Percentiles rank a stretch among this genome's conserved stretches.
phyloP scores from a whole-genome alignment of 2,329 filamentous ascomycete genomes.

The Phialocephala subalpina region DNA sequence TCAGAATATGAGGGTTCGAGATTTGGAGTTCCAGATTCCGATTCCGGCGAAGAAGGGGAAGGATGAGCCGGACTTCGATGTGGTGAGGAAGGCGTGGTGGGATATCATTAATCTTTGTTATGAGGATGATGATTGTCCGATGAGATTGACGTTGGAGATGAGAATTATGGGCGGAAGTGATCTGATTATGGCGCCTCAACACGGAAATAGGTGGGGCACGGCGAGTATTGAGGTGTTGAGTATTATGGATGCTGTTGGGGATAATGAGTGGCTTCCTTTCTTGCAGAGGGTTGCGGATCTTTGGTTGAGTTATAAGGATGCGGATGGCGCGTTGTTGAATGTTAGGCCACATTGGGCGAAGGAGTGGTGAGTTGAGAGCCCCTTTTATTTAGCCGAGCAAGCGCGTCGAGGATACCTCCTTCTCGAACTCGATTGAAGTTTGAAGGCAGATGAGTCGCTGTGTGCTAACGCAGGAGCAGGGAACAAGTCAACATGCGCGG shows the following conservation, averaged over 20 bases:
- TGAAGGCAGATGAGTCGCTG: no score
- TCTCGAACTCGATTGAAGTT: no score
- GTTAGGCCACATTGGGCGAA: slow-evolving; percentile 57
- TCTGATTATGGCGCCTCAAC: slow-evolving; percentile 54
- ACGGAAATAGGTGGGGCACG: slow-evolving; percentile 51
- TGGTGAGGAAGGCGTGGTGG: slow-evolving; percentile 58
- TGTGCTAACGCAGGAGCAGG: slow-evolving; percentile 14
- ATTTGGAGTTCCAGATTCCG: slow-evolving; percentile 55
- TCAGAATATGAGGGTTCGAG: slow-evolving; percentile 55
- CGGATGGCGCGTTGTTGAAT: slow-evolving; percentile 42
- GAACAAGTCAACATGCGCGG: slow-evolving; percentile 45
- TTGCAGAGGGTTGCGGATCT: slow-evolving; percentile 50
- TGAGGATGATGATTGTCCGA: slow-evolving; percentile 46
- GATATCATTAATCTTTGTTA: slow-evolving; percentile 56
- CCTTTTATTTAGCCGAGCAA: slow-evolving; percentile 1
- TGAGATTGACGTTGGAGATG: slow-evolving; percentile 54
- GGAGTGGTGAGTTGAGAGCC: slow-evolving; percentile 50
- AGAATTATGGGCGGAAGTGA: slow-evolving; percentile 53
- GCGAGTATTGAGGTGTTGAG: slow-evolving; percentile 53
- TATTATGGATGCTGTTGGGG: slow-evolving; percentile 48
- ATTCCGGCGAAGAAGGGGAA: slow-evolving; percentile 43
- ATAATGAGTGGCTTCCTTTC: slow-evolving; percentile 50
- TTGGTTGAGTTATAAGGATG: slow-evolving; percentile 49
- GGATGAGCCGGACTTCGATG: slow-evolving; percentile 49
- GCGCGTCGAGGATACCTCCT: no score